These are phyloP conservation scores for Ophiostoma novo-ulmi DNA, from an alignment of 2,329 filamentous ascomycete genomes.

Conservation along the genomic window DNA sequence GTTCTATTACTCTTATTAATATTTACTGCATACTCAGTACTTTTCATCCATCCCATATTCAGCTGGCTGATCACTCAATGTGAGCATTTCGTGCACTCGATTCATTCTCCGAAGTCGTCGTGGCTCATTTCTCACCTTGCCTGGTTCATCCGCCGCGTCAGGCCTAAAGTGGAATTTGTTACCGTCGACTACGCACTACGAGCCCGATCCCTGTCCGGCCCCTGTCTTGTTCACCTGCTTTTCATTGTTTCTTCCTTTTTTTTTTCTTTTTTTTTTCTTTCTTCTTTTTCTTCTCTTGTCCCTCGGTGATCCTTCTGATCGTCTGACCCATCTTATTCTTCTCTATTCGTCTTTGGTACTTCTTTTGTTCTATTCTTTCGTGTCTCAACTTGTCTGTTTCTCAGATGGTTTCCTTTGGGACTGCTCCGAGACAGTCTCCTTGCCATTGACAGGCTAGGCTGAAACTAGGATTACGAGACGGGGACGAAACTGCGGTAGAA, in stretches of 20 bases:
- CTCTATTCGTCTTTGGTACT: background rate
- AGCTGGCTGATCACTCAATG: background rate
- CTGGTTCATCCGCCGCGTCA: background rate
- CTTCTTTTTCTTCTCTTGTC: background rate
- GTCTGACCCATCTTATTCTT: background rate
- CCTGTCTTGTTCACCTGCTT: background rate
- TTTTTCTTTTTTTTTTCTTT: background rate
- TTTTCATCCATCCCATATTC: background rate
- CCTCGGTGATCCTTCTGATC: background rate
- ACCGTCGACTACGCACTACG: background rate
- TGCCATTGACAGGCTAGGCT: background rate
- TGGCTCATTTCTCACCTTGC: background rate
- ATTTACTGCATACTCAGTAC: background rate
- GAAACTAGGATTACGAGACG: background rate
- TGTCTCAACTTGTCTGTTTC: background rate
- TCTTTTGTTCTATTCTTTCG: background rate
- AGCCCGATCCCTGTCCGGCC: conserved; percentile 4
- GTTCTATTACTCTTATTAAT: conserved; percentile 3
- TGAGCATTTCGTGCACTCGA: background rate
- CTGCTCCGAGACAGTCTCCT: conserved; percentile 6
- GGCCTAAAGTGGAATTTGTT: conserved; percentile 2
- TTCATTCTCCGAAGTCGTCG: conserved; percentile 5
- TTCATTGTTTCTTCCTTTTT: background rate
- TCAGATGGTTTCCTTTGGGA: background rate
- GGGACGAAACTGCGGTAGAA: background rate